Evolutionary conservation across 495 filamentous ascomycete species (phyloP).

Genomic region (Talaromyces ruber): DNA sequence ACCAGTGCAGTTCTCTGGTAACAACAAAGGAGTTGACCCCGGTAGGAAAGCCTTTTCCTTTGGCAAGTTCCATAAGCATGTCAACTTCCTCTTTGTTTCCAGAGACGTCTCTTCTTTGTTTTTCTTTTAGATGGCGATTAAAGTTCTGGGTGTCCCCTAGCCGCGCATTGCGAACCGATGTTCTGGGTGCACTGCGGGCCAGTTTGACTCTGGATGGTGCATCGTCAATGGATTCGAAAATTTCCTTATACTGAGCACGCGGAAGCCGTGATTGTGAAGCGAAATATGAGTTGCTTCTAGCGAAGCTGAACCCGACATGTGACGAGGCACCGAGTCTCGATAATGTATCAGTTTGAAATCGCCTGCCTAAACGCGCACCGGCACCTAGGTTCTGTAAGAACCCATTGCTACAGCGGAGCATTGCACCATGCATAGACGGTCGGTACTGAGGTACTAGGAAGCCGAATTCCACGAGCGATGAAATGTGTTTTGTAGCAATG

Average conservation of each 20-base stretch:
- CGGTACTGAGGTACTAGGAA: background rate
- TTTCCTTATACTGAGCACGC: background rate
- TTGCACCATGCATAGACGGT: background rate
- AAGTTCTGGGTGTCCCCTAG: background rate
- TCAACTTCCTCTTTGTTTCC: background rate
- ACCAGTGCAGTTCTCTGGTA: conserved; percentile 49
- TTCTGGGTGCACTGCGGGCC: background rate
- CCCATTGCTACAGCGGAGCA: conserved; percentile 1
- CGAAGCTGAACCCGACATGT: background rate
- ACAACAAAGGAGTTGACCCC: conserved; percentile 16
- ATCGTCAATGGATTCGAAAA: background rate
- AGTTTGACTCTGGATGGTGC: background rate
- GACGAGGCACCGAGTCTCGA: background rate
- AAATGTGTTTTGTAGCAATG: background rate
- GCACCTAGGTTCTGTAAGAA: background rate
- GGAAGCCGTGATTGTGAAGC: background rate
- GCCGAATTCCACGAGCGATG: background rate
- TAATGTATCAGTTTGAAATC: background rate
- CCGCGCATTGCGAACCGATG: background rate
- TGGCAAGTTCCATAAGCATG: conserved; percentile 3
- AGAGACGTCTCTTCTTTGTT: background rate
- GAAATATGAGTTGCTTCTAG: background rate
- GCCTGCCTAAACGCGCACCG: background rate
- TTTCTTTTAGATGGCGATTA: background rate
- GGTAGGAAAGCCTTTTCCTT: background rate